These are phyloP conservation scores for Cardamine chenopodiifolia DNA, from an alignment of 345 rosid species.

Conservation along the genomic window DNA sequence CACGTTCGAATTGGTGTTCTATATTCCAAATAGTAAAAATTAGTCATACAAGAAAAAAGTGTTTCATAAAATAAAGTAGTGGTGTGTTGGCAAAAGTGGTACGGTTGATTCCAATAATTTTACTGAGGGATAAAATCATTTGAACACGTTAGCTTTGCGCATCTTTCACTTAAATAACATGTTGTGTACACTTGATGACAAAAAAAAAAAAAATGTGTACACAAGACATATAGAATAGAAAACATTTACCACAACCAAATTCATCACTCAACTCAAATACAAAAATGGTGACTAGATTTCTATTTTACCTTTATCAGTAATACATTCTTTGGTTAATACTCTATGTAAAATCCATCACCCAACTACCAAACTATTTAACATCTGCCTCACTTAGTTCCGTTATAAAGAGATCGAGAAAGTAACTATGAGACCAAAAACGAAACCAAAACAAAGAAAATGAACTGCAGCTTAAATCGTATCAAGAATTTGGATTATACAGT, in stretches of 20 bases:
- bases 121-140: too few species aligned
- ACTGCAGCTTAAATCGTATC: neutral
- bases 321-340: too few species aligned
- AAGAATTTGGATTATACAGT: neutral
- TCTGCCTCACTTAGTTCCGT: neutral
- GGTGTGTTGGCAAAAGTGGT: neutral
- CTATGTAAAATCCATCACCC: too few species aligned
- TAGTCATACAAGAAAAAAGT: neutral
- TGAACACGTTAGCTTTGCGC: too few species aligned
- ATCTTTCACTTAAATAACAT: neutral
- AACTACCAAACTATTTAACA: too few species aligned
- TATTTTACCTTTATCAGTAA: neutral
- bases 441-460: neutral
- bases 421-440: neutral
- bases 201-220: too few species aligned
- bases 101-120: too few species aligned
- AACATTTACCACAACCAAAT: neutral
- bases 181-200: too few species aligned
- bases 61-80: too few species aligned
- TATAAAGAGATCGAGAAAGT: neutral
- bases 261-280: neutral
- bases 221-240: too few species aligned
- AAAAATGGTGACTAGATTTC: neutral
- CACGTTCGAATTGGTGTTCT: neutral
- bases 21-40: too few species aligned